Evolutionary conservation across 148 eudicot genomes (phyloP), one percentile per base, ranked within the genome.

Genomic region (Polygonum aviculare): DNA sequence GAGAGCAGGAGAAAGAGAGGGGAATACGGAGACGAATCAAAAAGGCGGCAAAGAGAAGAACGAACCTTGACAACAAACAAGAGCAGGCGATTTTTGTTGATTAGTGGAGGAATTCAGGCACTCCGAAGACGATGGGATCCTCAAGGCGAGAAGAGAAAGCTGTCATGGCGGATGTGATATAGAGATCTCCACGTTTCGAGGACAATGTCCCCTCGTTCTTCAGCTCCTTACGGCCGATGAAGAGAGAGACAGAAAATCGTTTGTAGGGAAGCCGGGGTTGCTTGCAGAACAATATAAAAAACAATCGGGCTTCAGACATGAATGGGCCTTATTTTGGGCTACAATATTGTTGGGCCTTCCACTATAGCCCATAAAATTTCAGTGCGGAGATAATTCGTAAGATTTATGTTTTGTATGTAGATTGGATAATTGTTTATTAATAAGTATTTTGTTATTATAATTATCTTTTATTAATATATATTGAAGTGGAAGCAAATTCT

Each of bases 181-280:
- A 67, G 72, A 67, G 72, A 67, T 67, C 72, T 67, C 72, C 72
- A 67, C 72, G 72, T 67, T 67, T 67, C 6, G 45, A 67, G 72
- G 72, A 36, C 44, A 33, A 35, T 67, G 72, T 67, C 72, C 72
- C 72, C 45, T 33, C 72, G 72, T 38, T 67, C 72, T 67, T 67
- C 72, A 67, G 72, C 72, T 36, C 41, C 72, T 21, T 12, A 67
- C 72, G 72, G 72, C 72, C 45, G 72, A 67, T 16, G 72, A 67
- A 67, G 72, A 67, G 44, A 36, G 72, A 36, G 44, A 38, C n/a
- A 67, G n/a, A 63, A 35, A 33, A 12, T 12, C 41, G 72, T 36
- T 14, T 35, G 44, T 67, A 19, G 72, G 19, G 44, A 3, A 26
- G 40, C 44, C 41, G 72, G 21, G 44, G 72, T 67, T 65, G 36